Evolutionary conservation across 2,329 filamentous ascomycete genomes (phyloP), one percentile per base, ranked within the genome.

Genomic region (Alternaria sp.): DNA sequence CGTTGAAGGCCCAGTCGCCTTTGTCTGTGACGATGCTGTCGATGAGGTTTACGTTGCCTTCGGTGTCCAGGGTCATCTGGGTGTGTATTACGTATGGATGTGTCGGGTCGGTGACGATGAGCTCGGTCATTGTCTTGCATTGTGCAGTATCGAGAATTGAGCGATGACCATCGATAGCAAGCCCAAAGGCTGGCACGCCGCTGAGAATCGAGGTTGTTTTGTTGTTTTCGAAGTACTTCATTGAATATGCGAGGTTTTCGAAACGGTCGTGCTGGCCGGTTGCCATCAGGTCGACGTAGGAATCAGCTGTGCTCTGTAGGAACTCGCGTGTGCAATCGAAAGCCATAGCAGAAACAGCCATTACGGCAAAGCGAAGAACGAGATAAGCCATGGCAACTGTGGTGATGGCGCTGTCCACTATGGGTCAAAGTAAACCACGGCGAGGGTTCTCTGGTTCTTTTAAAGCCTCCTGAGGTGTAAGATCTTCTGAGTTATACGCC

Each of bases 1-100:
- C 68, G 44, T 73, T 73, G 62, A 73, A 72, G 2, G 68, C 58
- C 70, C 71, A 73, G 49, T 73, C 70, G 23, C 71, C 71, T 36
- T 58, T 41, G 26, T 70, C 68, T 0, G 71, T 71, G 1, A 72
- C 68, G 10, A 72, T 54, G 26, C 58, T 63, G 33, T 73, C 69
- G 40, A 73, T 69, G 7, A 66, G 37, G 14, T 42, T 55, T 0
- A 63, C 63, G 28, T 65, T 56, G 9, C 60, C 60, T 42, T 53
- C 51, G 3, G 53, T 5, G 14, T 64, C 44, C 14, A 68, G 66
- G 2, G 56, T 55, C 61, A 72, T 70, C 7, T 67, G 63, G 9
- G 70, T 73, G 42, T 64, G 60, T 13, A 71, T 71, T n/a, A 70
- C 61, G 45, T 69, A 71, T 3, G 66, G 70, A 26, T 70, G 69